Percentiles rank a stretch among this genome's conserved stretches.
Conservation (phyloP, 169 alveolate species). For the Theileria orientalis region DNA sequence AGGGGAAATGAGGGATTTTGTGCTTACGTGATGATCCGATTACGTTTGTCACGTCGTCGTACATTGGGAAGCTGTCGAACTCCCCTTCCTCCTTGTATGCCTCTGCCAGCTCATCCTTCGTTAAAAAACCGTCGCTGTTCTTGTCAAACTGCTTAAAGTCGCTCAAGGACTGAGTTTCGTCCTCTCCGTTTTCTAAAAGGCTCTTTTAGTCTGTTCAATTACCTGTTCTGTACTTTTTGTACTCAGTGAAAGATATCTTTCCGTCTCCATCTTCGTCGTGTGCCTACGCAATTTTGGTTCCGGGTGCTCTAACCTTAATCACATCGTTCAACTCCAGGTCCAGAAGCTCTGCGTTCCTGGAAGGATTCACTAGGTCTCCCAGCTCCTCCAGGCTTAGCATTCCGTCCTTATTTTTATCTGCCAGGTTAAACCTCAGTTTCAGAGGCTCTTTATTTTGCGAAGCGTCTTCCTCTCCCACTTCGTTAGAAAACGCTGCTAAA, state of each 20-base stretch:
- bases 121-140: constrained; percentile 72
- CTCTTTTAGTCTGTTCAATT: neutral
- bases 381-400: constrained; percentile 63
- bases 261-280: constrained; percentile 77
- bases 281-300: constrained; percentile 19
- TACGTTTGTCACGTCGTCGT: constrained; percentile 58
- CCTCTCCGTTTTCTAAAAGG: constrained; percentile 29
- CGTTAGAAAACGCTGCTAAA: constrained; percentile 66
- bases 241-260: constrained; percentile 70
- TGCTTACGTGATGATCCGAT: constrained; percentile 53
- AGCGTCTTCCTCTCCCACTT: constrained; percentile 67
- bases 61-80: constrained; percentile 48
- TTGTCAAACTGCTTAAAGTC: constrained; percentile 74
- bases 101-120: constrained; percentile 62
- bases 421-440: constrained; percentile 67
- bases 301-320: constrained; percentile 30
- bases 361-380: constrained; percentile 68
- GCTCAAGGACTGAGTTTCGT: constrained; percentile 13
- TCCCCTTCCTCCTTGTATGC: constrained; percentile 70
- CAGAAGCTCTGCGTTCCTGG: constrained; percentile 66
- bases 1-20: neutral
- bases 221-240: constrained; percentile 25
- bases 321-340: constrained; percentile 71
- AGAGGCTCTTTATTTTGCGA: constrained; percentile 64
- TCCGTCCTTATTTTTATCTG: constrained; percentile 74